Percentiles rank a stretch among this genome's conserved stretches.
phyloP scores from a whole-genome alignment of 345 rosid genomes.

The Brassica rapa region DNA sequence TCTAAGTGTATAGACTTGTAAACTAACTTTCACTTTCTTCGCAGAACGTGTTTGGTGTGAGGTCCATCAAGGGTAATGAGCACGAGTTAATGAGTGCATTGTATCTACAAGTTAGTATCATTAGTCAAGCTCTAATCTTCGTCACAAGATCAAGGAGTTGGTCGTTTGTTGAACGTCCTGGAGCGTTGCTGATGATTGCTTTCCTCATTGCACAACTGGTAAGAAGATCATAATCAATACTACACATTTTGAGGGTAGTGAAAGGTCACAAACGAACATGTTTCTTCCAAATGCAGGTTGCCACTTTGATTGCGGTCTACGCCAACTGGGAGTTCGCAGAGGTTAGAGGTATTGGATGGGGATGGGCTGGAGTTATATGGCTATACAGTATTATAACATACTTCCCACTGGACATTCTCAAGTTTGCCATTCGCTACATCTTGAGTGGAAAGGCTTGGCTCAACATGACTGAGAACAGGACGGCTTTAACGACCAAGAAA shows the following conservation, averaged over 20 bases:
- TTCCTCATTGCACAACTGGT: slow-evolving; percentile 83
- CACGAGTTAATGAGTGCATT: slow-evolving; percentile 77
- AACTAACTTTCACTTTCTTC: not conserved
- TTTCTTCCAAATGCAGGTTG: slow-evolving; percentile 49
- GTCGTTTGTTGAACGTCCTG: slow-evolving; percentile 87
- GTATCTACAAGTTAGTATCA: slow-evolving; percentile 94
- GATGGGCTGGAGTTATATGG: slow-evolving; percentile 98
- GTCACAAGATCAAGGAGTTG: slow-evolving; percentile 94
- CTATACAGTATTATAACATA: slow-evolving; percentile 71
- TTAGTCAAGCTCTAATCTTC: slow-evolving; percentile 90
- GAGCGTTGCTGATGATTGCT: slow-evolving; percentile 61
- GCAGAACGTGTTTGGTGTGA: slow-evolving; percentile 73
- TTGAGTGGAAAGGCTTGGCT: slow-evolving; percentile 84
- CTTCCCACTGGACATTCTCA: slow-evolving; percentile 74
- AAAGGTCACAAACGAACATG: not conserved
- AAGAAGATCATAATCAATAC: slow-evolving; percentile 20
- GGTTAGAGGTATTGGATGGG: slow-evolving; percentile 85
- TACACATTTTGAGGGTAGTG: too few relatives aligned
- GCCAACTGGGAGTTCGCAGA: slow-evolving; percentile 86
- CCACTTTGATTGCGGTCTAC: slow-evolving; percentile 85
- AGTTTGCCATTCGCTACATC: slow-evolving; percentile 78
- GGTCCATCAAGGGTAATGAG: slow-evolving; percentile 37
- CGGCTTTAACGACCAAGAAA: slow-evolving; percentile 83
- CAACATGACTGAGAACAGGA: slow-evolving; percentile 76
- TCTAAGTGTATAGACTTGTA: not conserved